Evolutionary conservation across 495 filamentous ascomycete genomes (phyloP), one percentile per base, ranked within the genome.

Genomic region (Endocarpon pusillum): DNA sequence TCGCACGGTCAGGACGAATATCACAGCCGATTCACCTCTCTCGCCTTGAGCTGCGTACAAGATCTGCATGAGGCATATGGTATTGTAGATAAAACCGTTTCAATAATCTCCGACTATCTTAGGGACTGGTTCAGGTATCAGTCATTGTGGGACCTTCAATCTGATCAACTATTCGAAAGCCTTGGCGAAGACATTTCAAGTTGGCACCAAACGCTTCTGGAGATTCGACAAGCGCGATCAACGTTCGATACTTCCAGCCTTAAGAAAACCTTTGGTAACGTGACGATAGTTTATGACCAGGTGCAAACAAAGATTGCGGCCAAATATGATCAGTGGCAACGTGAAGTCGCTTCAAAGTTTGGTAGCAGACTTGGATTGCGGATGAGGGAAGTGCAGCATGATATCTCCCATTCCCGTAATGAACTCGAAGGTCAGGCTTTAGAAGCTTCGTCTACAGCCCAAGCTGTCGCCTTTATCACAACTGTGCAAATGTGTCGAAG

Each of bases 301-400:
- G 89, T 99, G 0, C 91, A 96, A 49, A 82, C 83, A 21, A 94
- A 86, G 52, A 87, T 99, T 51, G 94, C 94, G 50, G 81, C 82
- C 36, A 96, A 94, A 47, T 99, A 99, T 46, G 91, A 99, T 51
- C 91, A 96, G 54, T 99, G 89, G 89, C 89, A 99, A 47, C 85
- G 94, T 42, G 89, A 99, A 36, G 92, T 99, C 26, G 61, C 94
- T 14, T 64, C 76, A 22, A 91, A 91, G 48, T 99, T 99, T 54
- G 91, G 84, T 24, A 64, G 66, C 17, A 79, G 84, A 29, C 75
- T 94, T 34, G 84, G 85, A n/a, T 79, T 72, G 36, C 76, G 82
- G 25, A 85, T 94, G 74, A 65, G 78, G 35, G 87, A 96, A 44
- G 73, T 92, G 2, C 77, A 86, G 43, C 71, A 77, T 5, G 85